Percentiles rank a stretch among this genome's conserved stretches.
Evolutionary conservation across 805 yeast species (phyloP).

Genomic region (Saturnispora quitensis): DNA sequence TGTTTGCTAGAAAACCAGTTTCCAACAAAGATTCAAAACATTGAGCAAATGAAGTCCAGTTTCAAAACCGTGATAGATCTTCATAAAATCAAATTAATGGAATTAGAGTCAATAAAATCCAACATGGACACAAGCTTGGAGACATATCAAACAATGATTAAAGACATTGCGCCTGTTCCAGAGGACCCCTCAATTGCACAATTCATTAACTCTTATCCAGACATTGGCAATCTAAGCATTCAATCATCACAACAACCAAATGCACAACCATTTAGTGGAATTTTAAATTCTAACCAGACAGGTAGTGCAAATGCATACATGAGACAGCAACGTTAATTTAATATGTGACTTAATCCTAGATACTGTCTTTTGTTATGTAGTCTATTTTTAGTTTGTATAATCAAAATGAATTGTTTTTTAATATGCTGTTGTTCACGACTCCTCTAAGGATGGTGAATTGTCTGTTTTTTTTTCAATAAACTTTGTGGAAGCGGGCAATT

Average conservation of each 20-base stretch:
- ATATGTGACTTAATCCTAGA: not conserved
- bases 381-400: not conserved
- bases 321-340: not conserved
- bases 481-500: not conserved
- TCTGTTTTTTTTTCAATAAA: no score
- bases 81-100: constrained; percentile 69
- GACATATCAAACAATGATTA: constrained; percentile 52
- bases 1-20: constrained; percentile 50
- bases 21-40: constrained; percentile 61
- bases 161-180: constrained; percentile 14
- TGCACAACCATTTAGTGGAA: not conserved
- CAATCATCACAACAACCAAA: constrained; percentile 2
- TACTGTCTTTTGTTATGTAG: not conserved
- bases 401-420: not conserved
- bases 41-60: constrained; percentile 65
- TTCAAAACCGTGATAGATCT: constrained; percentile 70
- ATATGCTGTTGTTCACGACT: not conserved
- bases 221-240: constrained; percentile 9
- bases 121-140: constrained; percentile 62
- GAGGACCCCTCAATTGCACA: constrained; percentile 9
- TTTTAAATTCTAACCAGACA: constrained; percentile 9
- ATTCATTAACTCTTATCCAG: constrained; percentile 11
- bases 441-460: not conserved
- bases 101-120: constrained; percentile 59
- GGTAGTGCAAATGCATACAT: constrained; percentile 10